These are phyloP conservation scores for Pezicula neosporulosa DNA, from an alignment of 2,329 filamentous ascomycete species.

Conservation along the genomic window DNA sequence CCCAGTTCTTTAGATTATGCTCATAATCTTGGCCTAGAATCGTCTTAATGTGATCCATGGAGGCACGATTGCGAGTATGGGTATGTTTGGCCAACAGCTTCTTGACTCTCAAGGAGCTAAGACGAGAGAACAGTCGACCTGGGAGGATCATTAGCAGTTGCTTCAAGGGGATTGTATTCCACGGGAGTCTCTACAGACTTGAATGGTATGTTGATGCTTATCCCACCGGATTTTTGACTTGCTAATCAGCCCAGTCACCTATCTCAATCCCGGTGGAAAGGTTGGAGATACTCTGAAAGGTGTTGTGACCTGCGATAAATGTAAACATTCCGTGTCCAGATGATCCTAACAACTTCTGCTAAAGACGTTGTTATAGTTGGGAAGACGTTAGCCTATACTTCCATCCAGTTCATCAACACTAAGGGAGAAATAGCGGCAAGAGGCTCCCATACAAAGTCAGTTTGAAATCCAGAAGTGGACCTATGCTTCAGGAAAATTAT, in stretches of 20 bases:
- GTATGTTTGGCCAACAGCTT: constrained; percentile 6
- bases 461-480: background rate
- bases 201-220: constrained; percentile 42
- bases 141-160: constrained; percentile 62
- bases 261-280: constrained; percentile 54
- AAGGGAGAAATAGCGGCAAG: constrained; percentile 58
- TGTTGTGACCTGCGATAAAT: constrained; percentile 59
- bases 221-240: background rate
- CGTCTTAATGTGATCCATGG: constrained; percentile 74
- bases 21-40: constrained; percentile 48
- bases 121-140: constrained; percentile 46
- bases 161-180: constrained; percentile 58
- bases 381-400: constrained; percentile 61
- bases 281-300: constrained; percentile 53
- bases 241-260: constrained; percentile 47
- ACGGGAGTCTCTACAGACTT: constrained; percentile 65
- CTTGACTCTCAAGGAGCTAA: background rate
- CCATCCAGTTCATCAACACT: constrained; percentile 53
- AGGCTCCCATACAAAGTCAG: constrained; percentile 64
- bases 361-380: constrained; percentile 42
- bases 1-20: background rate
- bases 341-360: background rate
- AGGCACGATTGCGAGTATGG: constrained; percentile 72
- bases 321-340: constrained; percentile 30
- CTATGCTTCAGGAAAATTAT: background rate